phyloP scores from a whole-genome alignment of 208 protist species.

The Leishmania guyanensis region DNA sequence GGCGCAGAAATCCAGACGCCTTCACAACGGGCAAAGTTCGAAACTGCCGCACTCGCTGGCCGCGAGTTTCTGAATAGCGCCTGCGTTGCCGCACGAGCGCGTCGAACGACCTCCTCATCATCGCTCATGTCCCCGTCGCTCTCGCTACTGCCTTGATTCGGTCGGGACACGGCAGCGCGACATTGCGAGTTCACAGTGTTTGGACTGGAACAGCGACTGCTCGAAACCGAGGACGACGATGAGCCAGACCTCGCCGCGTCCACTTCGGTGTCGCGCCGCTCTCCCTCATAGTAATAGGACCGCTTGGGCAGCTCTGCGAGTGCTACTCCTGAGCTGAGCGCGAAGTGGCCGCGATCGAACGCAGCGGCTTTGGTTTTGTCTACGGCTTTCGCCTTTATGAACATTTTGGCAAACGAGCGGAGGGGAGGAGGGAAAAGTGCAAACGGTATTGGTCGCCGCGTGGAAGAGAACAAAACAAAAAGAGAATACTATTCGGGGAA shows the following conservation, averaged over 20 bases:
- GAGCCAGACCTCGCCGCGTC: constrained; percentile 28
- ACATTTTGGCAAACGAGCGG: constrained; percentile 33
- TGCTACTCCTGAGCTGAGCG: background rate
- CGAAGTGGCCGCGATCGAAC: constrained; percentile 60
- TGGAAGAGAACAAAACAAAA: no score
- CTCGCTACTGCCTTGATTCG: background rate
- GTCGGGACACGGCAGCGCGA: background rate
- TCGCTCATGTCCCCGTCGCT: constrained; percentile 19
- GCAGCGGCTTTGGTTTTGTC: constrained; percentile 53
- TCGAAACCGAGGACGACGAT: constrained; percentile 28
- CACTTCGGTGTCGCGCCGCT: constrained; percentile 13
- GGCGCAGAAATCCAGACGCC: background rate
- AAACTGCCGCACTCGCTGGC: background rate
- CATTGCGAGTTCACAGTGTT: background rate
- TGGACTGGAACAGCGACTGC: constrained; percentile 5
- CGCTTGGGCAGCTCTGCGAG: constrained; percentile 15
- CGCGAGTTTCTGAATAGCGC: constrained; percentile 14
- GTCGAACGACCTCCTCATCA: constrained; percentile 29
- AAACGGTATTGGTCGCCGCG: no score
- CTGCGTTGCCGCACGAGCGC: constrained; percentile 26
- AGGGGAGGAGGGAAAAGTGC: background rate
- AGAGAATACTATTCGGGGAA: background rate
- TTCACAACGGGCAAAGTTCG: background rate
- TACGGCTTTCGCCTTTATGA: constrained; percentile 80
- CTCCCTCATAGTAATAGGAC: constrained; percentile 50